A percentile compares a stretch with the other conserved stretches of the same genome.
phyloP scores from a whole-genome alignment of 768 basidiomycete species.

The Porphyrellus cyaneotinctus region DNA sequence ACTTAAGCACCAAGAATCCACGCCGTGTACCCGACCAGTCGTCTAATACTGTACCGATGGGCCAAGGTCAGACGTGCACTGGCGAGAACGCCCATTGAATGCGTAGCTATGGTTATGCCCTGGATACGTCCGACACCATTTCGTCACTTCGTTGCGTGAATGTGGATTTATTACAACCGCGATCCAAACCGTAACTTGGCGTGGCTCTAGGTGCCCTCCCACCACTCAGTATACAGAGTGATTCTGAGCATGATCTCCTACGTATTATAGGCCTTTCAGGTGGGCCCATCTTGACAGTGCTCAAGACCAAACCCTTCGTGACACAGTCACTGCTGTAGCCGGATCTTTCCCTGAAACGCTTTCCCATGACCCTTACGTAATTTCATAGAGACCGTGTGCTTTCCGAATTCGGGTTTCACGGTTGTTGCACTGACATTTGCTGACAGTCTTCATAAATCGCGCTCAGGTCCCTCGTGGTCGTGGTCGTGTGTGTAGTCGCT shows the following conservation, averaged over 20 bases:
- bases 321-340: conserved; percentile 1
- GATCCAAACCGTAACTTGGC: not conserved
- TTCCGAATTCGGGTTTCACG: not conserved
- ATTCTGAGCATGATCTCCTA: too few relatives aligned
- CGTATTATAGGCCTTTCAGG: too few relatives aligned
- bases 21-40: not conserved
- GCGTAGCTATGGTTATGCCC: conserved; percentile 18
- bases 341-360: conserved; percentile 22
- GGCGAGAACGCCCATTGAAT: conserved; percentile 5
- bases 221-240: not conserved
- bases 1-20: too few relatives aligned
- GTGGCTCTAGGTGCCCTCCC: not conserved
- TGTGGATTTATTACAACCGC: conserved; percentile 3
- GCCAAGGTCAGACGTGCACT: not conserved
- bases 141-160: not conserved
- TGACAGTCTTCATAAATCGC: not conserved
- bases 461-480: not conserved
- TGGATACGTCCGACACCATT: conserved; percentile 5
- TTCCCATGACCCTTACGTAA: conserved; percentile 6
- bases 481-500: too few relatives aligned
- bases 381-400: not conserved
- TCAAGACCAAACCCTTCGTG: not conserved
- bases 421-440: not conserved
- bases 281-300: too few relatives aligned
- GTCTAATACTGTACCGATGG: not conserved